Base-by-base conservation (phyloP, 257 asterid genomes). In the Knoxia roxburghii region DNA sequence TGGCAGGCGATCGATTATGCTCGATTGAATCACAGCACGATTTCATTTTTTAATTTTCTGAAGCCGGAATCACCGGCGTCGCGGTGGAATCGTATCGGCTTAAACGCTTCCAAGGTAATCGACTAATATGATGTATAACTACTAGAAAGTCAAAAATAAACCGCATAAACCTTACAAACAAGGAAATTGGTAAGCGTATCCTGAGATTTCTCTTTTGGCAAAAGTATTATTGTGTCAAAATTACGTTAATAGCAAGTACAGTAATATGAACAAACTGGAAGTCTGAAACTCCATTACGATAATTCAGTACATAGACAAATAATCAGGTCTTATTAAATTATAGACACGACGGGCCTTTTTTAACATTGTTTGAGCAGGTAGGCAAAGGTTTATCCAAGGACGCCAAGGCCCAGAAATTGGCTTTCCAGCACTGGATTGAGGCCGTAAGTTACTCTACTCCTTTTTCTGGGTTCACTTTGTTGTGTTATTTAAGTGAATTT, bases 341-440 rank as follows among this genome's bases (percentile, higher is more conserved):
- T n/a, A n/a, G n/a, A 46, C 12, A 15, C n/a, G n/a, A 46, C 24
- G 62, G 62, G 18, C 7, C 43, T 66, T 79, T 41, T 66, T 79
- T 40, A 50, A 65, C 78, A 60, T 23, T 67, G 18, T 67, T 17
- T 83, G 78, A 15, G 55, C 88, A 89, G 97, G 98, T 92, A 80
- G 98, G 98, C 65, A 83, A 87, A 82, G 98, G 98, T 40, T 72
- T 92, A 63, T 83, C 97, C 5, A 72, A 77, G 73, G 95, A 89
- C 75, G 93, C 52, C 61, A 87, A 81, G 74, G 98, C 98, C 33
- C 97, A 83, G 75, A 78, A 82, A 75, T 76, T 92, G 78, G 97
- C 98, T 75, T 92, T 92, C 76, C 98, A 86, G 69, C 98, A 89
- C 78, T 92, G 98, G 97, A 92, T 92, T 73, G 97, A 92, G 79